Evolutionary conservation across 169 alveolate species (phyloP).

Genomic region (Plasmodium gaboni): DNA sequence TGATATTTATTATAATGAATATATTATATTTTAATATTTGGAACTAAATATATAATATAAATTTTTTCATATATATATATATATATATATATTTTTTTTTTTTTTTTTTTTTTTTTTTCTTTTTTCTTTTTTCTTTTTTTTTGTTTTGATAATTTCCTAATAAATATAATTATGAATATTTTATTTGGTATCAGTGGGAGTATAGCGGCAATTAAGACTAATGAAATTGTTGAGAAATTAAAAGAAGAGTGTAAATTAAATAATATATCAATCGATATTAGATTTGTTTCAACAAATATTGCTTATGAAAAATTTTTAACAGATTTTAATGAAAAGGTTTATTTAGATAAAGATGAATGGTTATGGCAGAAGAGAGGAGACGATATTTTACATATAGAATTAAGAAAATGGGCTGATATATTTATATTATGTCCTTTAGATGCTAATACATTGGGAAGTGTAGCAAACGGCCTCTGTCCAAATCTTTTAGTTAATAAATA

Average conservation of each 20-base stretch:
- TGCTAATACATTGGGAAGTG: slow-evolving; percentile 95
- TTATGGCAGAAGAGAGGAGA: slow-evolving; percentile 87
- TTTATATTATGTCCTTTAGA: slow-evolving; percentile 93
- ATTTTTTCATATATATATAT: not conserved
- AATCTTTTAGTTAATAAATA: slow-evolving; percentile 87
- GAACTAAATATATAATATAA: too few relatives aligned
- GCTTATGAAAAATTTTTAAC: slow-evolving; percentile 81
- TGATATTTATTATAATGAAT: too few relatives aligned
- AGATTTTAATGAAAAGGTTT: slow-evolving; percentile 69
- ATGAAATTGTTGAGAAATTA: slow-evolving; percentile 80
- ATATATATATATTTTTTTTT: not conserved
- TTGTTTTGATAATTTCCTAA: not conserved
- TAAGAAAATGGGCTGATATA: slow-evolving; percentile 93
- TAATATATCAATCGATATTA: slow-evolving; percentile 76
- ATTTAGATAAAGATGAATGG: slow-evolving; percentile 87
- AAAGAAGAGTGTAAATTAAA: slow-evolving; percentile 23
- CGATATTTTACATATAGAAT: slow-evolving; percentile 75
- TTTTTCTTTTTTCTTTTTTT: not conserved
- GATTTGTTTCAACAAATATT: slow-evolving; percentile 64
- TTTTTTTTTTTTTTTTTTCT: not conserved
- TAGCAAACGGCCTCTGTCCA: slow-evolving; percentile 94
- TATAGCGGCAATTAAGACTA: slow-evolving; percentile 91
- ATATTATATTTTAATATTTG: too few relatives aligned
- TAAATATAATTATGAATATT: slow-evolving; percentile 66
- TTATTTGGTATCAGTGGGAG: slow-evolving; percentile 91